Evolutionary conservation across 2,329 filamentous ascomycete species (phyloP).

Genomic region (Dothiorella sarmentorum): DNA sequence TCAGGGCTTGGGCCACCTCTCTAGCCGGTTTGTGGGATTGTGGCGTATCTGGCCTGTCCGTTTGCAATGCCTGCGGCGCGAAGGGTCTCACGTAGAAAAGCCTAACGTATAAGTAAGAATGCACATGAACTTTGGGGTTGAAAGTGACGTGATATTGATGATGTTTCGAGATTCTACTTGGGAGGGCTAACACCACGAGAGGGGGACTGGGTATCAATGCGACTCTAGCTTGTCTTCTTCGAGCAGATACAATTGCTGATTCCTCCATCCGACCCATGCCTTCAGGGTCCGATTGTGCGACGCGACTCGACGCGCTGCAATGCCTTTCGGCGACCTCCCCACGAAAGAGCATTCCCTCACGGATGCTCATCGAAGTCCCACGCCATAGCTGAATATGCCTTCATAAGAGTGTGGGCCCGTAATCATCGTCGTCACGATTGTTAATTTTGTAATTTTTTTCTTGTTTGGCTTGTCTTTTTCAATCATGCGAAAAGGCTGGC

Average conservation of each 20-base stretch:
- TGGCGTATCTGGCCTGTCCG: background rate
- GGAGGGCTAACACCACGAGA: background rate
- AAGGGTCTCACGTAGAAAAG: background rate
- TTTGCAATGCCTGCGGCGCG: background rate
- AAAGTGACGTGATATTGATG: constrained; percentile 11
- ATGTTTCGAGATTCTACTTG: background rate
- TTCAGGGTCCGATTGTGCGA: background rate
- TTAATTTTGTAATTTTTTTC: background rate
- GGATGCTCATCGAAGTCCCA: background rate
- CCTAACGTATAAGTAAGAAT: background rate
- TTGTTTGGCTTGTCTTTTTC: background rate
- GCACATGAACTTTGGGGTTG: background rate
- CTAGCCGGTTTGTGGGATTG: background rate
- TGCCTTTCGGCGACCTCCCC: constrained; percentile 3
- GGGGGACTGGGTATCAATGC: constrained; percentile 8
- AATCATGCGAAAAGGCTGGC: constrained; percentile 60
- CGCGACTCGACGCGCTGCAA: constrained; percentile 5
- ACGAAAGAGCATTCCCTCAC: background rate
- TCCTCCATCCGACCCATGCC: background rate
- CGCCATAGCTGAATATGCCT: background rate
- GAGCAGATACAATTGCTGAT: constrained; percentile 1
- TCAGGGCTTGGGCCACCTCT: constrained; percentile 7
- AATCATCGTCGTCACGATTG: background rate
- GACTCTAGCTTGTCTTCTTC: background rate
- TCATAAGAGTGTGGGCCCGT: background rate